phyloP scores from a whole-genome alignment of 441 rosid species.

The Erodium chrysanthum region DNA sequence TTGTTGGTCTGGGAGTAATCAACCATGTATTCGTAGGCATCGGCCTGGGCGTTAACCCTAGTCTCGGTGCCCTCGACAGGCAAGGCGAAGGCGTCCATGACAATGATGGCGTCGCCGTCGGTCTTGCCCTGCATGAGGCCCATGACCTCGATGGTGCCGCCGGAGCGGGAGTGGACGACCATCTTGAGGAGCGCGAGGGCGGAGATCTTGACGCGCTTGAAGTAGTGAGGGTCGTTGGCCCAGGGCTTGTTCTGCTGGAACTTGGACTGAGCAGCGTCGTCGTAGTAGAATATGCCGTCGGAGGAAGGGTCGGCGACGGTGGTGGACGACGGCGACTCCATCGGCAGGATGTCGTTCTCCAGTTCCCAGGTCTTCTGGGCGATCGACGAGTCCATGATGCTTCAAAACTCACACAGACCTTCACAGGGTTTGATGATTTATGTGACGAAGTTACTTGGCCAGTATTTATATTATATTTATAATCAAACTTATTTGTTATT shows the following conservation, averaged over 20 bases:
- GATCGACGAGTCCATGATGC: conserved; percentile 46
- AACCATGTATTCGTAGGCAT: conserved; percentile 96
- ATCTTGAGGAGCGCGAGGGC: conserved; percentile 94
- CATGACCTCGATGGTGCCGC: conserved; percentile 99
- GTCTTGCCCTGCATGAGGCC: conserved; percentile 98
- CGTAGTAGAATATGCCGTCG: conserved; percentile 77
- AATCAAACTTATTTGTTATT: no score
- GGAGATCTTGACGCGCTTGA: conserved; percentile 90
- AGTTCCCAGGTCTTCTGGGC: conserved; percentile 97
- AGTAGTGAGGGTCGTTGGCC: conserved; percentile 84
- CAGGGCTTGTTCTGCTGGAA: conserved; percentile 91
- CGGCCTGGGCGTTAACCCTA: conserved; percentile 97
- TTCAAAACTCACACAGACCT: no score
- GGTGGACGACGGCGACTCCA: conserved; percentile 27
- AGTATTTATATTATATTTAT: no score
- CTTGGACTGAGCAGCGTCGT: conserved; percentile 53
- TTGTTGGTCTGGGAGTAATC: conserved; percentile 90
- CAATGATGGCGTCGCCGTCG: conserved; percentile 86
- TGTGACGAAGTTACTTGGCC: no score
- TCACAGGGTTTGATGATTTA: no score
- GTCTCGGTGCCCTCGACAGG: conserved; percentile 98
- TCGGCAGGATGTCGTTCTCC: conserved; percentile 67
- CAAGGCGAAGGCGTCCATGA: conserved; percentile 95
- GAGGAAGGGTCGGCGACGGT: conserved; percentile 33
- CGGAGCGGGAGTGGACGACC: conserved; percentile 99